Base-by-base conservation (phyloP, 108 stramenopile genomes). In the Cylindrotheca closterium region DNA sequence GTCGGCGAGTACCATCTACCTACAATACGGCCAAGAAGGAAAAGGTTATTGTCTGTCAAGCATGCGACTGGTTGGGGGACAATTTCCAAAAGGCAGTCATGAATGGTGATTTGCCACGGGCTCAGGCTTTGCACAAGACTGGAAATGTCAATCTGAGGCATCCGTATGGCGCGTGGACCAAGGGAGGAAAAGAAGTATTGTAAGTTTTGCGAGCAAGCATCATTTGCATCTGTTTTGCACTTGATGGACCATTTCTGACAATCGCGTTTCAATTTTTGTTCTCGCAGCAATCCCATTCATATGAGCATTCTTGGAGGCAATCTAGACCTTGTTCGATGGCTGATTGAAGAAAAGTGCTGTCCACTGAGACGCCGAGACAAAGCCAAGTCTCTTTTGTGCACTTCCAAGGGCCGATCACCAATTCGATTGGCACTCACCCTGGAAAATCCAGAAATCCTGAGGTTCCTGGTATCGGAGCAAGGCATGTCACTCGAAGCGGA, bases 81-180 rank as follows among this genome's bases (percentile, higher is more conserved):
- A 25, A 60, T 32, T 85, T 85, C 56, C 52, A 60, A 15, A 46
- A 80, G 21, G 81, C 84, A 4, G 54, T 85, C 30, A 19, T 85
- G 45, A 47, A 61, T 25, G 81, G 81, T 15, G 51, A 70, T 26
- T 74, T 73, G 47, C 48, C 52, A 47, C 34, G 32, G 12, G 81
- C 73, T 2, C 21, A 76, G 17, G 69, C 79, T 31, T 28, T 81
- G 31, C 80, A 77, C 65, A 55, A 63, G 27, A 85, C 84, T 7
- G 84, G 84, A 15, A 85, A 85, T 60, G 51, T 85, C 4, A 85
- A 85, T 48, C 48, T 82, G 22, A 71, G 84, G 12, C 52, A 30
- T 46, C 80, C 83, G 3, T 78, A 79, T 60, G 67, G 37, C 7
- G 73, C 22, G 54, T 59, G 24, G 68, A 59, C 26, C 59, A 60